Evolutionary conservation across 805 yeast genomes (phyloP).

Genomic region (Yarrowia divulgata): DNA sequence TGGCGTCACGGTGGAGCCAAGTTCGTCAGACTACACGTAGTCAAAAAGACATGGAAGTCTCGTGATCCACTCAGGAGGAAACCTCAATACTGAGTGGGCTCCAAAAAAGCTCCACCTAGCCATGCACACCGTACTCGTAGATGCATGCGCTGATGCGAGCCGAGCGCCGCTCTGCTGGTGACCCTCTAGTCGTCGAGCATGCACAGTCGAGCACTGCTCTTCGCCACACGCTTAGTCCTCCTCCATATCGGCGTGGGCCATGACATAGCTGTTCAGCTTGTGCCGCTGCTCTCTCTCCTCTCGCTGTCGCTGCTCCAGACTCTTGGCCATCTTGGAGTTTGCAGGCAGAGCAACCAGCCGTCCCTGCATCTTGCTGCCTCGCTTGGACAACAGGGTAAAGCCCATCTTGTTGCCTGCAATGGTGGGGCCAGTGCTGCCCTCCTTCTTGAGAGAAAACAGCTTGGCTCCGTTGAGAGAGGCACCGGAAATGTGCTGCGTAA

Average conservation of each 20-base stretch:
- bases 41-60: too few species aligned
- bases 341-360: slow-evolving; percentile 61
- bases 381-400: slow-evolving; percentile 64
- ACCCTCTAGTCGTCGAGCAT: too few species aligned
- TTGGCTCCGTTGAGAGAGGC: slow-evolving; percentile 33
- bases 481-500: slow-evolving; percentile 9
- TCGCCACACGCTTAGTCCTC: neutral
- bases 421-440: slow-evolving; percentile 1
- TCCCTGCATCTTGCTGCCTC: slow-evolving; percentile 58
- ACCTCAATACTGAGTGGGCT: neutral
- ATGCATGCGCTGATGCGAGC: too few species aligned
- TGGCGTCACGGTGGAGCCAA: too few species aligned
- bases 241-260: slow-evolving; percentile 37
- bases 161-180: too few species aligned
- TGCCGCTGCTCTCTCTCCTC: slow-evolving; percentile 62
- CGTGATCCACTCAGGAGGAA: neutral
- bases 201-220: too few species aligned
- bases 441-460: slow-evolving; percentile 34
- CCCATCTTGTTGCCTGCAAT: slow-evolving; percentile 48
- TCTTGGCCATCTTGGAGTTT: slow-evolving; percentile 61
- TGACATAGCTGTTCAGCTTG: slow-evolving; percentile 51
- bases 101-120: too few species aligned
- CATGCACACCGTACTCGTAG: too few species aligned
- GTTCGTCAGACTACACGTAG: too few species aligned
- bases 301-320: slow-evolving; percentile 59